Conservation (phyloP, 2,329 filamentous ascomycete genomes). For the Teratosphaeria nubilosa region DNA sequence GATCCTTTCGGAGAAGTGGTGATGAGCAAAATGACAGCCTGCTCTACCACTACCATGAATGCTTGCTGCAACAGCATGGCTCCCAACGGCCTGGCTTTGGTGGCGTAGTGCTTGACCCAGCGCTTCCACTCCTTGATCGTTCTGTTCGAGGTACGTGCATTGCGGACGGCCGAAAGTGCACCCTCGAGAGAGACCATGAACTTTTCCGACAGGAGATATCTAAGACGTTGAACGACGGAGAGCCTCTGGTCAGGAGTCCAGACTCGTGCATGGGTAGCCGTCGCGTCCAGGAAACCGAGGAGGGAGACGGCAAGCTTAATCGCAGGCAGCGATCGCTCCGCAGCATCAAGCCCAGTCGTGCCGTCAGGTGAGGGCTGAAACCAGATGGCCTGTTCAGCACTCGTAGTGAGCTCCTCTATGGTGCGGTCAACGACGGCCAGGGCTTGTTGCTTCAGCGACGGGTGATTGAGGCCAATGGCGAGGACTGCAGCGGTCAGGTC, state of each 20-base stretch:
- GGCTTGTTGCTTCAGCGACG: slow-evolving; percentile 55
- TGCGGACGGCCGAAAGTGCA: slow-evolving; percentile 80
- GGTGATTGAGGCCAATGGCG: slow-evolving; percentile 65
- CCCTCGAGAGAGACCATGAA: slow-evolving; percentile 83
- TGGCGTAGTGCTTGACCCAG: slow-evolving; percentile 70
- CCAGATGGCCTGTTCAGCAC: slow-evolving; percentile 44
- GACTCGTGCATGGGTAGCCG: slow-evolving; percentile 66
- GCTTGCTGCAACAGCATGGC: slow-evolving; percentile 85
- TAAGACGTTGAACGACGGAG: slow-evolving; percentile 60
- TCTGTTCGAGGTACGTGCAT: slow-evolving; percentile 56
- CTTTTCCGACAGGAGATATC: slow-evolving; percentile 65
- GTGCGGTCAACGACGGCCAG: slow-evolving; percentile 61
- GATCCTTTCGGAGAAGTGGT: slow-evolving; percentile 10
- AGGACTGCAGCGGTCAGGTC: slow-evolving; percentile 72
- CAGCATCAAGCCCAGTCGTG: slow-evolving; percentile 11
- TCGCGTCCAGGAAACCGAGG: slow-evolving; percentile 81
- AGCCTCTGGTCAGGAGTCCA: slow-evolving; percentile 70
- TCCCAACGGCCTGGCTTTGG: slow-evolving; percentile 62
- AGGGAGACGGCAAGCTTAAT: slow-evolving; percentile 74
- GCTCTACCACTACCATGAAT: slow-evolving; percentile 69
- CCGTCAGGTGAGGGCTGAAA: slow-evolving; percentile 12
- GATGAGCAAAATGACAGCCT: slow-evolving; percentile 18
- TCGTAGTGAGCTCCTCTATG: slow-evolving; percentile 57
- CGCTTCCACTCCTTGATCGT: slow-evolving; percentile 77
- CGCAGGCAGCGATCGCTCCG: slow-evolving; percentile 16